Conservation (phyloP, 2,329 filamentous ascomycete species). For the Trichoderma koningiopsis region DNA sequence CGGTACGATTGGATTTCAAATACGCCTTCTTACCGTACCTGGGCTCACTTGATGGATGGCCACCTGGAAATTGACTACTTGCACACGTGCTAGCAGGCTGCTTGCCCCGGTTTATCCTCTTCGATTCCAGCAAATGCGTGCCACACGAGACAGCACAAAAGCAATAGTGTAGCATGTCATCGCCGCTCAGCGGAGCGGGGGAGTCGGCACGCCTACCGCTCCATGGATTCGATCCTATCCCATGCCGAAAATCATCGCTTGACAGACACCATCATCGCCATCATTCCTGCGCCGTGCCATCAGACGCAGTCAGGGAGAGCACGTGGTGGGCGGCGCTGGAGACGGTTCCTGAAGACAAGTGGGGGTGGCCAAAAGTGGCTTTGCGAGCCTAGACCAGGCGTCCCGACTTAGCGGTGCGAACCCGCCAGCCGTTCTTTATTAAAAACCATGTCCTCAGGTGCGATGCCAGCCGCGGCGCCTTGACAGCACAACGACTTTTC, state of each 20-base stretch:
- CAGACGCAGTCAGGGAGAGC: slow-evolving; percentile 14
- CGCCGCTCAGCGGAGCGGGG: slow-evolving; percentile 3
- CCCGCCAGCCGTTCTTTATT: slow-evolving; percentile 12
- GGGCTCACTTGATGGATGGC: neutral
- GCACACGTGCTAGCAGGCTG: neutral
- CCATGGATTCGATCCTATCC: neutral
- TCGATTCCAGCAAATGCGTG: neutral
- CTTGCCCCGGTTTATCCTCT: neutral
- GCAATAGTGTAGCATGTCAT: neutral
- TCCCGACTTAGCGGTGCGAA: slow-evolving; percentile 15
- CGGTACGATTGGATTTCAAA: neutral
- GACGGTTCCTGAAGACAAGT: slow-evolving; percentile 22
- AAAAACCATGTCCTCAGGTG: neutral
- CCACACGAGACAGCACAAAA: neutral
- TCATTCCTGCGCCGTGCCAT: neutral
- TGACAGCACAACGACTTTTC: neutral
- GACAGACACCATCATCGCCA: neutral
- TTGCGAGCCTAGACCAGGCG: neutral
- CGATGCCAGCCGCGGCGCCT: neutral
- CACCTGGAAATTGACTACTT: neutral
- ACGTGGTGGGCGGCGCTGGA: slow-evolving; percentile 22
- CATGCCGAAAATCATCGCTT: neutral
- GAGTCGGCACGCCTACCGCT: neutral
- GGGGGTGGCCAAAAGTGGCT: slow-evolving; percentile 18
- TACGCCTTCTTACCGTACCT: neutral